Base-by-base conservation (phyloP, 176 grass and related monocot genomes). In the Rhynchospora tenuis region DNA sequence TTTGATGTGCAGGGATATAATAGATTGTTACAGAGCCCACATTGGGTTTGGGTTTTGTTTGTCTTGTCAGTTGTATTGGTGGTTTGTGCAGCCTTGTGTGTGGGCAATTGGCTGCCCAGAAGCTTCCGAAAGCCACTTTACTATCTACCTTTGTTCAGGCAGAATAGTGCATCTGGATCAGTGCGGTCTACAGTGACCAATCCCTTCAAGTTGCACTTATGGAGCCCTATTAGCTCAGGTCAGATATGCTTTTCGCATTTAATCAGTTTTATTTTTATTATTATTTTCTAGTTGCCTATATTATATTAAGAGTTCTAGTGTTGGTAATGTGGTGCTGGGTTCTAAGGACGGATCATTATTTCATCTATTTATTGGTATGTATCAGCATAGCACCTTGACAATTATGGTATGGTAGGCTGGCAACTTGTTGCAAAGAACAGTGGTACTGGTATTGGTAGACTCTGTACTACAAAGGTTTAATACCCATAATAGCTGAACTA, bases 201-300 rank as follows among this genome's bases (percentile, higher is more conserved):
- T 68, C 89, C 91, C 82, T 95, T 99, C 76, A 91, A 89, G 75
- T 94, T 97, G 75, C 87, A 93, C 63, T 80, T 90, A 46, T 95
- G 96, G 96, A 93, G 85, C 87, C 85, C 86, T 69, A 93, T 95
- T 77, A 93, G 82, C 81, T 91, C 89, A 89, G 96, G 96, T 95
- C 86, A 77, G 73, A 56, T 77, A 77, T 55, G 5, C 12, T 28
- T 19, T 29, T 55, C 73, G 11, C 31, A 55, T 28, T 56, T 51
- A 55, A 54, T 9, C 14, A 76, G 23, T 55, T 55, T 3, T 28
- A 58, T 33, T 22, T 83, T 83, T 84, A 10, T 38, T 50, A 6
- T 56, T 26, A 22, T 63, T 81, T 81, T 84, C 67, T 31, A 14
- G 45, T 10, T 26, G 24, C 64, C 6, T 27, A 47, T 72, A 72